phyloP scores from a whole-genome alignment of 2,329 filamentous ascomycete species.

The Lachnellula occidentalis region DNA sequence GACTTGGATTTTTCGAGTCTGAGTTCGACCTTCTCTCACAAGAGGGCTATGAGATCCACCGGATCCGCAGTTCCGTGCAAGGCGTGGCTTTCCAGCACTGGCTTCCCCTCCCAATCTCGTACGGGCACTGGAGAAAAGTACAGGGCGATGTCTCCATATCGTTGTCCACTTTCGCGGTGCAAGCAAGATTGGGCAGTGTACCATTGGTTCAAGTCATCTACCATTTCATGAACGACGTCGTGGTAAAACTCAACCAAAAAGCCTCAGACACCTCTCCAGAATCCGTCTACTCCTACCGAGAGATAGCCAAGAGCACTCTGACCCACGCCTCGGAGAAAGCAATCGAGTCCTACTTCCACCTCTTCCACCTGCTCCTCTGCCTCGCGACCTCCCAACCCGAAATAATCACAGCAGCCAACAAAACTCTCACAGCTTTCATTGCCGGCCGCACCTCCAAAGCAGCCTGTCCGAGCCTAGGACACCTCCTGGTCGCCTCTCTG shows the following conservation, averaged over 20 bases:
- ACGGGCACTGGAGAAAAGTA: constrained; percentile 39
- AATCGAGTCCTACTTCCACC: constrained; percentile 47
- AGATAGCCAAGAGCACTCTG: constrained; percentile 35
- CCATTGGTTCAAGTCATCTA: constrained; percentile 36
- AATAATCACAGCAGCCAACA: constrained; percentile 38
- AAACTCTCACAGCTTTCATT: constrained; percentile 35
- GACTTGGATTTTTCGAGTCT: constrained; percentile 33
- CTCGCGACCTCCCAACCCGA: constrained; percentile 35
- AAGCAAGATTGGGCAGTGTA: constrained; percentile 20
- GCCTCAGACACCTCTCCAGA: constrained; percentile 14
- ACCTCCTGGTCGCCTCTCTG: constrained; percentile 42
- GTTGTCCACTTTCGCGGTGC: constrained; percentile 27
- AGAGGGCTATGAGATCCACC: constrained; percentile 34
- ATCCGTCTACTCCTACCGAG: neutral
- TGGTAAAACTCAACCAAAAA: constrained; percentile 41
- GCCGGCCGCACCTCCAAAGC: constrained; percentile 36
- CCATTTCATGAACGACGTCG: constrained; percentile 46
- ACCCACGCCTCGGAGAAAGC: constrained; percentile 47
- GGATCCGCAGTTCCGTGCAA: constrained; percentile 38
- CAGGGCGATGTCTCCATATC: constrained; percentile 22
- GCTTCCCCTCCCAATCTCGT: constrained; percentile 43
- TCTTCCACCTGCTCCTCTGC: constrained; percentile 47
- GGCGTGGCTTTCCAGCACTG: constrained; percentile 37
- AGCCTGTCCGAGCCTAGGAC: constrained; percentile 42
- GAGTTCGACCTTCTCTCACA: constrained; percentile 46